A percentile compares a stretch with the other conserved stretches of the same genome.
Evolutionary conservation across 805 yeast genomes (phyloP).

Genomic region (Starmerella tilneyi): DNA sequence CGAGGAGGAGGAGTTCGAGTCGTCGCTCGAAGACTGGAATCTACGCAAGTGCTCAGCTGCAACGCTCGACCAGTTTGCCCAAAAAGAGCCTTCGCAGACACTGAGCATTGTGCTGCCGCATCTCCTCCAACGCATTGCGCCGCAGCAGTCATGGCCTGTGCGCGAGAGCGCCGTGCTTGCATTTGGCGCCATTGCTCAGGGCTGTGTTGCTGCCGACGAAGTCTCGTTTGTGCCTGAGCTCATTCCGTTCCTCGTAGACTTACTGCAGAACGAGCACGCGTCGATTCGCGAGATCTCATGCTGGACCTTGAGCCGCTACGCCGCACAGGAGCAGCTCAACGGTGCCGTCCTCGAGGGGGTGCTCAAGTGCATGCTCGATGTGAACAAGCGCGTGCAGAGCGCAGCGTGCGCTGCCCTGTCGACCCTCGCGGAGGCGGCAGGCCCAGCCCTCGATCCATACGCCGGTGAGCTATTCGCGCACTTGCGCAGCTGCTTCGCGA

Average conservation of each 20-base stretch:
- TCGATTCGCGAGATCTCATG: slow-evolving; percentile 87
- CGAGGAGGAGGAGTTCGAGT: slow-evolving; percentile 63
- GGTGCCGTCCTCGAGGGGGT: slow-evolving; percentile 72
- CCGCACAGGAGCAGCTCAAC: slow-evolving; percentile 49
- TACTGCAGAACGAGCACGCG: slow-evolving; percentile 64
- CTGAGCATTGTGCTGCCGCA: slow-evolving; percentile 61
- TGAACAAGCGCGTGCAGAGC: slow-evolving; percentile 87
- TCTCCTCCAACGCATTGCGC: slow-evolving; percentile 55
- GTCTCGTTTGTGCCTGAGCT: slow-evolving; percentile 64
- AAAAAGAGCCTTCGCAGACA: slow-evolving; percentile 55
- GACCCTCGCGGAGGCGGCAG: slow-evolving; percentile 68
- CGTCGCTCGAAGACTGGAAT: slow-evolving; percentile 71
- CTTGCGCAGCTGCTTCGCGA: slow-evolving; percentile 60
- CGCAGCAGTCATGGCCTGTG: slow-evolving; percentile 67
- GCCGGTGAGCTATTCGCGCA: slow-evolving; percentile 57
- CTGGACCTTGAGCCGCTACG: slow-evolving; percentile 87
- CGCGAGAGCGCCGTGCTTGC: slow-evolving; percentile 92
- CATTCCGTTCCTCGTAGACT: slow-evolving; percentile 74
- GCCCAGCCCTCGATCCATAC: slow-evolving; percentile 50
- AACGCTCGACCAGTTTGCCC: slow-evolving; percentile 71
- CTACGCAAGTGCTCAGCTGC: slow-evolving; percentile 91
- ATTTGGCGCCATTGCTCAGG: slow-evolving; percentile 88
- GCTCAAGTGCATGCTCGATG: slow-evolving; percentile 64
- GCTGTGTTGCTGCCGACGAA: slow-evolving; percentile 59
- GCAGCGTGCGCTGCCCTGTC: slow-evolving; percentile 85